Evolutionary conservation across 495 filamentous ascomycete genomes (phyloP), one percentile per base, ranked within the genome.

Genomic region (Lophiotrema nucula): DNA sequence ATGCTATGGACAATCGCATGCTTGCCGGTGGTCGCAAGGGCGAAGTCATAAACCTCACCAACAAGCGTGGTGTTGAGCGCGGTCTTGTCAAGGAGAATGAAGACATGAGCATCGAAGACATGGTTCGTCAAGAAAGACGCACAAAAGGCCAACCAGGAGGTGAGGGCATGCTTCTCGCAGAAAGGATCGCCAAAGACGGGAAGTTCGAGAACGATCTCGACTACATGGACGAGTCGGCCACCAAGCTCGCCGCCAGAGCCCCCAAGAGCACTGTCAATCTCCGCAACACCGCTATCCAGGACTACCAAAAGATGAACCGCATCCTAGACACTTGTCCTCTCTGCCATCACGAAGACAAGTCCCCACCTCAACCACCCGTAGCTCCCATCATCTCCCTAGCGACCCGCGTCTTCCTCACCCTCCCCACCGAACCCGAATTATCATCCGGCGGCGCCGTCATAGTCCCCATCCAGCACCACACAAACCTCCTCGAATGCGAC

Each of bases 221-320:
- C 46, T 98, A 98, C 70, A 86, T 98, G 76, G 95, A 98, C 69
- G 93, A 97, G 57, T 97, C 97, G 68, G 93, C 93, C 16, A 78
- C 81, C 44, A 95, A 95, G 66, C 80, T 98, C 10, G 90, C 92
- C n/a, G 88, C 85, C 68, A 86, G 88, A 24, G 87, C 96, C 3
- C 88, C 92, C 61, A 92, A 89, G 68, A 90, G 85, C 53, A 89
- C 96, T 60, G 82, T 90, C 44, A 88, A 92, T 68, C 82, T 98
- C 62, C 93, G 88, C 70, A 96, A 92, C 67, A 80, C 83, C 22
- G 90, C 95, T 3, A 88, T 97, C 65, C 77, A 78, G 65, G 93
- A 97, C 43, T 92, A 90, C 72, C 89, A 92, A 62, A 90, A 86
- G 70, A 90, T 96, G 79, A 91, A 90, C 70, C 82, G 80, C 57